These are phyloP conservation scores for Populus davidiana DNA, from an alignment of 345 rosid genomes.

Conservation along the genomic window DNA sequence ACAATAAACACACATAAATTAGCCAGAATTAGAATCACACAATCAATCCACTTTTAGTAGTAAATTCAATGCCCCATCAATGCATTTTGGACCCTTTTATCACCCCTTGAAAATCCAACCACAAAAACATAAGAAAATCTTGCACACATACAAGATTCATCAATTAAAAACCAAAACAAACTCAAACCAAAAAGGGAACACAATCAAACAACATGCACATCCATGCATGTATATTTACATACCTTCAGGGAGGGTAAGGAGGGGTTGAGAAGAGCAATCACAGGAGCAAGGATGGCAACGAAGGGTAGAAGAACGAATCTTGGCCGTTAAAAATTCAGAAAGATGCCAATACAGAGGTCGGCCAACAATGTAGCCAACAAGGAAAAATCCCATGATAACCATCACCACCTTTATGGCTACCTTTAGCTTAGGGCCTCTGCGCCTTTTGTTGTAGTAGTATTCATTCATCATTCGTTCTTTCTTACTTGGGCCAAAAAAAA, in stretches of 20 bases:
- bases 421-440: constrained; percentile 30
- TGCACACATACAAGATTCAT: background rate
- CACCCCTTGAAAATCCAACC: background rate
- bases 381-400: constrained; percentile 41
- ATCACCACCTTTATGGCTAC: constrained; percentile 39
- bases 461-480: background rate
- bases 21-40: background rate
- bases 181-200: background rate
- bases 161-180: background rate
- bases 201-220: background rate
- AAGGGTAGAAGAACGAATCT: constrained; percentile 17
- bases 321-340: constrained; percentile 36
- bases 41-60: background rate
- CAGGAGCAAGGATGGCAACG: constrained; percentile 53
- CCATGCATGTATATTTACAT: background rate
- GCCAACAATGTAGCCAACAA: constrained; percentile 44
- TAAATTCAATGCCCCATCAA: background rate
- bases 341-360: constrained; percentile 61
- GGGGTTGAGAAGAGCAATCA: constrained; percentile 60
- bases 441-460: background rate
- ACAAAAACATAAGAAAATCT: background rate
- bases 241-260: constrained; percentile 50
- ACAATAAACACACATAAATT: background rate
- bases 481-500: background rate
- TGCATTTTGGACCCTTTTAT: background rate